These are phyloP conservation scores for Aspergillus chevalieri DNA, from an alignment of 2,329 filamentous ascomycete genomes.

Conservation along the genomic window DNA sequence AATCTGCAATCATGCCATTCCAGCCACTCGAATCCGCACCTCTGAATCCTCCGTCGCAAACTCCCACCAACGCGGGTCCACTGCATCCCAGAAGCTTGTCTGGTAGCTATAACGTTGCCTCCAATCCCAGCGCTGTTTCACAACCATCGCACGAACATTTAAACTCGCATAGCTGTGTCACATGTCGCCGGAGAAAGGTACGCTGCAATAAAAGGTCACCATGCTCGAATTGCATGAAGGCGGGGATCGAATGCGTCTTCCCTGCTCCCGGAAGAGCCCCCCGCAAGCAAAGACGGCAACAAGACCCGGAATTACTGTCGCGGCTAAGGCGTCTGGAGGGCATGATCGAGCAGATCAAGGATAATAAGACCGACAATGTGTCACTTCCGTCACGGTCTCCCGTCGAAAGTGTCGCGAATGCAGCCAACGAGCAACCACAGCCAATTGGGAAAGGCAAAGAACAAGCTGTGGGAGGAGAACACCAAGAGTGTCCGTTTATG, in stretches of 20 bases:
- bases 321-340: conserved; percentile 54
- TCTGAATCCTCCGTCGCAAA: background rate
- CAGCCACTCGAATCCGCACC: background rate
- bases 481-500: conserved; percentile 7
- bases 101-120: background rate
- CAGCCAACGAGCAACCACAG: background rate
- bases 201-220: conserved; percentile 44
- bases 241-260: conserved; percentile 56
- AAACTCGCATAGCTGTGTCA: conserved; percentile 41
- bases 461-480: background rate
- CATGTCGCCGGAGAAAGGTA: conserved; percentile 44
- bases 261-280: conserved; percentile 57
- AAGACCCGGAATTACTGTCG: conserved; percentile 55
- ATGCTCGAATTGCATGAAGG: conserved; percentile 44
- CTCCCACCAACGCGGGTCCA: background rate
- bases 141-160: conserved; percentile 13
- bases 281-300: conserved; percentile 52
- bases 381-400: conserved; percentile 8
- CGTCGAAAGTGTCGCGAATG: conserved; percentile 3
- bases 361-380: conserved; percentile 29
- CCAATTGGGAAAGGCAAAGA: background rate
- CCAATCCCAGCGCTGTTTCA: conserved; percentile 1
- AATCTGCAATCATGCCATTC: background rate
- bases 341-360: conserved; percentile 55
- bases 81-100: background rate